A percentile compares a stretch with the other conserved stretches of the same genome.
phyloP scores from a whole-genome alignment of 768 basidiomycete species.

The Amanita fuliginea region DNA sequence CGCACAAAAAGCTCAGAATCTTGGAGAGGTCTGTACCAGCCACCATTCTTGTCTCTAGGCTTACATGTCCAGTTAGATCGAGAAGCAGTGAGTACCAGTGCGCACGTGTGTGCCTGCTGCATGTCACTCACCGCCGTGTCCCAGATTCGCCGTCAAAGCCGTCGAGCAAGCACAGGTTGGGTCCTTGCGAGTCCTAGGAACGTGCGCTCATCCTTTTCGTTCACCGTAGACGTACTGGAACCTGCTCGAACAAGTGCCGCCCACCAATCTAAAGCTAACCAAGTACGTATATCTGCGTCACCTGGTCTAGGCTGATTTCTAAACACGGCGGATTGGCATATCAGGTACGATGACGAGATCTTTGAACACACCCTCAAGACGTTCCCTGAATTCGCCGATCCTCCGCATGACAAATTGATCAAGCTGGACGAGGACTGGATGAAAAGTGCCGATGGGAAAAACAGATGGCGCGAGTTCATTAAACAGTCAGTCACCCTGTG shows the following conservation, averaged over 20 bases:
- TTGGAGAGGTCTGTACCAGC: constrained; percentile 54
- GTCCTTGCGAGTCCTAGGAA: constrained; percentile 3
- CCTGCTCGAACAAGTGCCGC: constrained; percentile 70
- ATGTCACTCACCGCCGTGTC: not conserved
- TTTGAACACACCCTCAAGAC: constrained; percentile 58
- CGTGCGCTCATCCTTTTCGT: not conserved
- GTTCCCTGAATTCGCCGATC: constrained; percentile 71
- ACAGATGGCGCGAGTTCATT: constrained; percentile 85
- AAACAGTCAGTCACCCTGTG: constrained; percentile 30
- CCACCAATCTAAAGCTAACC: constrained; percentile 69
- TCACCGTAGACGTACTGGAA: constrained; percentile 83
- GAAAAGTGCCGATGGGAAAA: constrained; percentile 84
- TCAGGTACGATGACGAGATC: constrained; percentile 85
- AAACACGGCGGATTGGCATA: not conserved
- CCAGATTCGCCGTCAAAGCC: constrained; percentile 83
- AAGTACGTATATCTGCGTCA: constrained; percentile 38
- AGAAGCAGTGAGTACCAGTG: constrained; percentile 80
- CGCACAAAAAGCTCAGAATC: constrained; percentile 87
- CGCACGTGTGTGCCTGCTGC: not conserved
- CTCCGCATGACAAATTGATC: constrained; percentile 32
- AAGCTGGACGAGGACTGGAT: constrained; percentile 85
- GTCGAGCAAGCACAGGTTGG: constrained; percentile 92
- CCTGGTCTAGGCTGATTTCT: not conserved
- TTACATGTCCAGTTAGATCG: constrained; percentile 47
- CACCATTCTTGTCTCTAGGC: not conserved